Evolutionary conservation across 306 rosid species (phyloP), one percentile per base, ranked within the genome.

Genomic region (Cicer chorassanicum): DNA sequence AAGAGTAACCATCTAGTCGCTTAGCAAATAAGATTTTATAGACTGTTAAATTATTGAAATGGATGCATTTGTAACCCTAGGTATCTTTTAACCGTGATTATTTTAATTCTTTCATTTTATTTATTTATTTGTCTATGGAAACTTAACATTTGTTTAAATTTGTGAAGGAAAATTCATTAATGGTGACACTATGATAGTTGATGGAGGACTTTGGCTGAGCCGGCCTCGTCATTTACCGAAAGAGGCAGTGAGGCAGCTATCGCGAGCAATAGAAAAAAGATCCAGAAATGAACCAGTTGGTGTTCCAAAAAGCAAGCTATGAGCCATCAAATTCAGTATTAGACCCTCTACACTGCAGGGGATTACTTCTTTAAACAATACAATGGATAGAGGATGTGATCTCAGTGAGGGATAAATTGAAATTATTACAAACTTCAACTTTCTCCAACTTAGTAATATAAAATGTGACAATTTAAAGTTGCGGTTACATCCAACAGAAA

Each of bases 171-270:
- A 93, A 83, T 93, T 19, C 73, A 14, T 93, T 2, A 93, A 93
- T 68, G 98, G 98, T 7, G 82, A 89, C 53, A 85, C 77, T 42
- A 14, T 94, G 6, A 2, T 85, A 8, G 92, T 89, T 34, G 99
- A 94, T 15, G 97, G 99, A 69, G 99, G 97, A 48, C 86, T 86
- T 64, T 94, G 97, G 97, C 84, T 94, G 92, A 94, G 91, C 87
- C 83, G 57, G 38, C 96, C 97, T 46, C 97, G 99, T 16, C 83
- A 86, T 73, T 54, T 94, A 46, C 84, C 91, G 0, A 94, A 94
- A 68, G 96, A 87, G 59, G 97, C 88, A 2, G 95, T 94, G 66
- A 88, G 68, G 81, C 89, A 86, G 82, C 82, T 87, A 61, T 94
- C 99, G 0, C 88, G 97, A 60, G 16, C 86, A n/a, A 88, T 94